Conservation (phyloP, 1,139 yeast genomes). For the Geotrichum klebahnii region DNA sequence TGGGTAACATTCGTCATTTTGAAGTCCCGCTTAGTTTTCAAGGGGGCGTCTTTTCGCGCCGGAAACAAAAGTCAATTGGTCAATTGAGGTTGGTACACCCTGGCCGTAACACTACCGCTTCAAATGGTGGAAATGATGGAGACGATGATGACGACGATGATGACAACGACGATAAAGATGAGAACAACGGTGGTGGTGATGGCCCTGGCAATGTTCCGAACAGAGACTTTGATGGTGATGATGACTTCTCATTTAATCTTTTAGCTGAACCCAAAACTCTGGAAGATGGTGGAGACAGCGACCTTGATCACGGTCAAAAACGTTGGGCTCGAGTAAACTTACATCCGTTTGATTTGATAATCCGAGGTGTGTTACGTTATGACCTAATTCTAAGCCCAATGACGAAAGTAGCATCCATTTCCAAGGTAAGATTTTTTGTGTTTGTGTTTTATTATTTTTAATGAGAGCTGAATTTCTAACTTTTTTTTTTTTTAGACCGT, state of each 20-base stretch:
- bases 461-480: no score
- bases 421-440: constrained; percentile 22
- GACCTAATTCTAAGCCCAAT: constrained; percentile 54
- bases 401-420: constrained; percentile 31
- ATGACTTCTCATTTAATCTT: background rate
- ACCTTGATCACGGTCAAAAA: constrained; percentile 41
- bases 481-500: constrained; percentile 7
- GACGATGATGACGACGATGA: constrained; percentile 24
- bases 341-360: constrained; percentile 80
- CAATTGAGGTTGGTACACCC: constrained; percentile 73
- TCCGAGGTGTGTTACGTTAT: constrained; percentile 79
- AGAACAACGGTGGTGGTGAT: constrained; percentile 20
- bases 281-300: constrained; percentile 19
- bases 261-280: background rate
- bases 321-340: constrained; percentile 75
- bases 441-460: background rate
- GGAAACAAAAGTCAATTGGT: constrained; percentile 53
- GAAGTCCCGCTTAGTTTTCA: constrained; percentile 72
- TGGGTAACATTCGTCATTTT: constrained; percentile 63
- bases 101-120: constrained; percentile 58
- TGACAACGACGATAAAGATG: constrained; percentile 20
- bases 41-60: constrained; percentile 72
- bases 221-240: constrained; percentile 13
- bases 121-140: constrained; percentile 27
- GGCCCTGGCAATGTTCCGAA: no score